Evolutionary conservation across 306 rosid species (phyloP), one percentile per base, ranked within the genome.

Genomic region (Carpinus viminea): DNA sequence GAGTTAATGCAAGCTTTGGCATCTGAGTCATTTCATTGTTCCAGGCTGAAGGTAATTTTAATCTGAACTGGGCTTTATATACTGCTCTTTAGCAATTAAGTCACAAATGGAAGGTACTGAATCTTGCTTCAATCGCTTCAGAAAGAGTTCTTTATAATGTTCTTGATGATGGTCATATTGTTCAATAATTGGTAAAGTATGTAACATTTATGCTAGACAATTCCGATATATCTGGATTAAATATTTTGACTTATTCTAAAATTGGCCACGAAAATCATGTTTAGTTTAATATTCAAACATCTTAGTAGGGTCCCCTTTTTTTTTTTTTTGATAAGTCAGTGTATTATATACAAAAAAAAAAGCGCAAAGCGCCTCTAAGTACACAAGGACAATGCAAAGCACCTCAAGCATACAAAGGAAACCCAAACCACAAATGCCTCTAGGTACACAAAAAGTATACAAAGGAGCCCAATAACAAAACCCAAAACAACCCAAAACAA

Each of bases 1-100:
- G 99, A 91, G 82, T 79, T 96, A 83, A 73, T 86, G 64, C 89
- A 88, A 79, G 86, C 94, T 83, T 88, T 91, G 91, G 82, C 89
- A 71, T 87, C 89, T 2, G 94, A 93, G 87, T 91, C 97, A 76
- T 88, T 96, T 60, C 87, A 88, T 46, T 87, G 89, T 81, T 91
- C 94, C 74, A 88, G 85, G 85, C 80, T 93, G 80, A 96, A 91
- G 98, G 99, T 96, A 87, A 72, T 57, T 78, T 46, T 8, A 68
- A 8, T 41, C 43, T 43, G 71, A 34, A 46, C 34, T 73, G 68
- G 70, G 18, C 21, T 80, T 72, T 72, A 20, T 64, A 41, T 81
- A 38, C 54, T 54, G 69, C 16, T 64, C 17, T 8, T 60, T 60
- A 47, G 20, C 56, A 41, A 7, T 31, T 62, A 31, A 34, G 1